Conservation (phyloP, 805 yeast species). For the Jamesozyma hellenica region DNA sequence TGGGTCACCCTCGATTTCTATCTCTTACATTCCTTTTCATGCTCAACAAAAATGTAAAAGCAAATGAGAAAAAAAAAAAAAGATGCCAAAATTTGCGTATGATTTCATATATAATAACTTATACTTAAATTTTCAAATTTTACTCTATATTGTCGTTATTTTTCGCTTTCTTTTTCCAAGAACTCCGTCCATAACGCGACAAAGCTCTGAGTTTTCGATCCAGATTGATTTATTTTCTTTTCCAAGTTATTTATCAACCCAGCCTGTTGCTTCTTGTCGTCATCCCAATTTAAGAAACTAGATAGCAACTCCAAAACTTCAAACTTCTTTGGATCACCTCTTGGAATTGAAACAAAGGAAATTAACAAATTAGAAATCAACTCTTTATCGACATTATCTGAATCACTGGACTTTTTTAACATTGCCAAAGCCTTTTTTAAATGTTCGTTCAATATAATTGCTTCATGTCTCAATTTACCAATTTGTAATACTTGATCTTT, state of each 20-base stretch:
- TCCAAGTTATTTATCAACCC: conserved; percentile 39
- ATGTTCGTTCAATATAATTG: conserved; percentile 87
- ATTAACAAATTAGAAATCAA: conserved; percentile 76
- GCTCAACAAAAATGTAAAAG: no score
- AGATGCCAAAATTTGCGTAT: no score
- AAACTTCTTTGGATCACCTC: conserved; percentile 90
- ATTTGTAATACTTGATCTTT: conserved; percentile 67
- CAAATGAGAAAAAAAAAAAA: no score
- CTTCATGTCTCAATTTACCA: conserved; percentile 91
- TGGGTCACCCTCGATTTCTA: no score
- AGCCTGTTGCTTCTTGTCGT: conserved; percentile 62
- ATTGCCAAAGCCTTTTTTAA: conserved; percentile 83
- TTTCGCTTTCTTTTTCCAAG: conserved; percentile 58
- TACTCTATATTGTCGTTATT: conserved; percentile 2
- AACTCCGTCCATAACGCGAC: conserved; percentile 74
- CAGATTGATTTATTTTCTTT: conserved; percentile 6
- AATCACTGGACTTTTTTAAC: conserved; percentile 66
- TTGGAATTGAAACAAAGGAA: conserved; percentile 74
- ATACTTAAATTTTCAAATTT: no score
- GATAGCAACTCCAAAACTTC: conserved; percentile 82
- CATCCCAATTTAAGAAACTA: conserved; percentile 82
- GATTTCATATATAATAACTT: no score
- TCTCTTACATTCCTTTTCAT: no score
- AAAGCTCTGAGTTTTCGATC: conserved; percentile 43
- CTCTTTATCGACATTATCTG: conserved; percentile 78